A percentile compares a stretch with the other conserved stretches of the same genome.
Conservation (phyloP, 768 basidiomycete species). For the Leccinum rimulosum region DNA sequence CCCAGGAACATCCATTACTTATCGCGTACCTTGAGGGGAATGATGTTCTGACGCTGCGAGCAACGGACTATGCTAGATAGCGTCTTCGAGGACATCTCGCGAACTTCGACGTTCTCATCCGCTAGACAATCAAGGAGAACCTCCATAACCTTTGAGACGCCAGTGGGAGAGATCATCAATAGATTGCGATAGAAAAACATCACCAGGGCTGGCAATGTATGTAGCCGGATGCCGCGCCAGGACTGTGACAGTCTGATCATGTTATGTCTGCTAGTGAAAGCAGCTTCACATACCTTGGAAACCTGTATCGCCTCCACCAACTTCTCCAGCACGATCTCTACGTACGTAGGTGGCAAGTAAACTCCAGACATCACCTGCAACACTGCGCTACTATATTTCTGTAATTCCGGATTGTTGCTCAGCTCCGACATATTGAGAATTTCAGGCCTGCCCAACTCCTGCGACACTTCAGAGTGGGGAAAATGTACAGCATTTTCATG, state of each 20-base stretch:
- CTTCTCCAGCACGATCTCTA: constrained; percentile 56
- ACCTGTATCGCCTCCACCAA: constrained; percentile 73
- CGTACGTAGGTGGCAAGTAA: constrained; percentile 65
- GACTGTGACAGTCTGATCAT: constrained; percentile 47
- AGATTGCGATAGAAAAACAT: constrained; percentile 92
- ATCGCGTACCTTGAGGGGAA: constrained; percentile 69
- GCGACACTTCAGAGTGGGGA: background rate
- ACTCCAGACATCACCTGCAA: constrained; percentile 81
- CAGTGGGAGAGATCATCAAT: constrained; percentile 65
- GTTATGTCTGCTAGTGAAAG: constrained; percentile 2
- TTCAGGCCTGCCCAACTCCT: constrained; percentile 58
- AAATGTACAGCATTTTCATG: constrained; percentile 69
- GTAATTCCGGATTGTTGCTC: constrained; percentile 80
- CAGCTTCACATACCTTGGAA: constrained; percentile 54
- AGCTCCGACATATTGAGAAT: constrained; percentile 89
- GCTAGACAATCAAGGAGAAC: constrained; percentile 78
- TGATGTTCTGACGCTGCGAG: constrained; percentile 84
- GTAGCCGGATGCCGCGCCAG: constrained; percentile 87
- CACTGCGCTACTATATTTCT: constrained; percentile 76
- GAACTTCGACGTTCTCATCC: constrained; percentile 91
- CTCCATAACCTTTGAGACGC: constrained; percentile 74
- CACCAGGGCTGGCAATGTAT: constrained; percentile 83
- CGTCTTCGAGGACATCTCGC: constrained; percentile 86
- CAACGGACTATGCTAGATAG: constrained; percentile 85
- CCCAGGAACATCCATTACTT: background rate